Evolutionary conservation across 768 basidiomycete species (phyloP), one percentile per base, ranked within the genome.

Genomic region (Rhodotorula babjevae): DNA sequence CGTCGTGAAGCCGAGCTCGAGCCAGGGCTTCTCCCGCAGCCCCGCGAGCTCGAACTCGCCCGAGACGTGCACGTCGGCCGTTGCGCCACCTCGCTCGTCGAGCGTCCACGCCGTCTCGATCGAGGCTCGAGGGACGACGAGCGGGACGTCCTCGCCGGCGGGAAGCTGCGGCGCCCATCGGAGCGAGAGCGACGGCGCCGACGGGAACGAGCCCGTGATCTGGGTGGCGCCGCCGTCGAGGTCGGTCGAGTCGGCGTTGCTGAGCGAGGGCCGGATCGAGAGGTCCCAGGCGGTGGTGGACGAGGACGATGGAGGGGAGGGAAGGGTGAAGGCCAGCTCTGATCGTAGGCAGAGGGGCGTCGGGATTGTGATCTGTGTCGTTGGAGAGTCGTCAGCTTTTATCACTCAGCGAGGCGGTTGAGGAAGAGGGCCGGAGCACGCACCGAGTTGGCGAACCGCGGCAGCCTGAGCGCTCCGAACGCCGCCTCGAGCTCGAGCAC

Each of bases 181-280:
- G 0, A 73, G 46, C 9, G 56, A 59, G 18, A 73, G 29, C 2
- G 55, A 19, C 1, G 63, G 36, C 2, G 69, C 29, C 2, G 68
- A 52, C 4, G 73, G 53, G 47, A 74, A 74, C 21, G 61, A 57
- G 25, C 73, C 68, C 44, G n/a, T 70, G 40, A 74, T 49, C 25
- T 52, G 40, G 0, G 63, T 69, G 7, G 59, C 5, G 14, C 56
- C 49, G 2, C 56, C 49, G 2, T 61, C 2, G 8, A 23, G 40
- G 7, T 62, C 3, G 49, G 40, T 7, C 2, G 67, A 68, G 9
- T 46, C 7, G n/a, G 59, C 67, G 59, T 61, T 42, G 27, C 58
- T 61, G 18, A 70, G 62, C 1, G 68, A 61, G 4, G 73, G 68
- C 12, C 52, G 56, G 40, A 74, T 61, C 52, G 65, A 63, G 52